Evolutionary conservation across 768 basidiomycete species (phyloP).

Genomic region (Hericium erinaceus): DNA sequence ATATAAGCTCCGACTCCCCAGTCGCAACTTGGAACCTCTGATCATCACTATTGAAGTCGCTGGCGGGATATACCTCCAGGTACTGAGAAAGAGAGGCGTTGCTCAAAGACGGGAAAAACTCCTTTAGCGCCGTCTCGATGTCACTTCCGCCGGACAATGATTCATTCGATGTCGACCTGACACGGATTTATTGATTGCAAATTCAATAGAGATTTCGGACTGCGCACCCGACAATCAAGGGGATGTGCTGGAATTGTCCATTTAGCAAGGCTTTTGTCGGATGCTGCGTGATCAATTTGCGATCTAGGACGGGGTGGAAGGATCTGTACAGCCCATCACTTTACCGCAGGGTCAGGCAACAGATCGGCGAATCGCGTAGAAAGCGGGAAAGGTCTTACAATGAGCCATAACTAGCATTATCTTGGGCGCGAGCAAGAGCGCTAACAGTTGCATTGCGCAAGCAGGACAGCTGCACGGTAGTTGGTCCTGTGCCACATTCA

Average conservation of each 20-base stretch:
- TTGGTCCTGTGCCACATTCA: conserved; percentile 35
- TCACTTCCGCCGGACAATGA: conserved; percentile 36
- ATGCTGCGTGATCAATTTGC: conserved; percentile 37
- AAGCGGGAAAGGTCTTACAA: conserved; percentile 28
- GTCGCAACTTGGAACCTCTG: conserved; percentile 38
- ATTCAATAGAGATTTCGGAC: background rate
- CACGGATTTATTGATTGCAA: background rate
- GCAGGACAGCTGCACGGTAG: conserved; percentile 32
- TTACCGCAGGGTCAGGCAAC: background rate
- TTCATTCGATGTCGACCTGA: conserved; percentile 52
- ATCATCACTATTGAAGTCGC: conserved; percentile 31
- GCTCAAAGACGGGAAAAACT: conserved; percentile 38
- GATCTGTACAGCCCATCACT: conserved; percentile 34
- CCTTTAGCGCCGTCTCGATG: conserved; percentile 27
- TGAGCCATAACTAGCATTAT: conserved; percentile 27
- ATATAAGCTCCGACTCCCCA: conserved; percentile 40
- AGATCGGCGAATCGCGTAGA: background rate
- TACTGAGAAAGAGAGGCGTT: conserved; percentile 30
- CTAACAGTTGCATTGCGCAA: conserved; percentile 41
- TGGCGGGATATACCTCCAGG: conserved; percentile 31
- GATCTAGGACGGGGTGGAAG: conserved; percentile 50
- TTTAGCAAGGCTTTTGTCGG: conserved; percentile 37
- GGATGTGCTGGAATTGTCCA: conserved; percentile 40
- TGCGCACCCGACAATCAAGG: conserved; percentile 49
- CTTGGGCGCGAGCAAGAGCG: conserved; percentile 46